phyloP scores from a whole-genome alignment of 2,329 filamentous ascomycete species.

The Botryotinia globosa region DNA sequence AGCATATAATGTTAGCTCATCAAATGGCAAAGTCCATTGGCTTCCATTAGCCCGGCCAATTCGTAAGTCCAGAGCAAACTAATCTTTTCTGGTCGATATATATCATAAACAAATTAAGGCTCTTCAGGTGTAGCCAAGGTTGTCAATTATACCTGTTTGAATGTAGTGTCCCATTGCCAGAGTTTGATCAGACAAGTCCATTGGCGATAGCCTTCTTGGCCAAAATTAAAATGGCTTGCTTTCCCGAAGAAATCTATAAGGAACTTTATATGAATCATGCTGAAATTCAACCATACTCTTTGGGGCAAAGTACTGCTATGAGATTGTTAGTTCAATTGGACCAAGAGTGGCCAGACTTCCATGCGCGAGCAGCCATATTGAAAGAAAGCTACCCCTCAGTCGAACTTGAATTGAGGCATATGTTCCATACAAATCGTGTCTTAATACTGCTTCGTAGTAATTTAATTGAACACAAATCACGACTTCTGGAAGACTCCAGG shows the following conservation, averaged over 20 bases:
- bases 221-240: background rate
- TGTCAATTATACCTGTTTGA: background rate
- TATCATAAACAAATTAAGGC: background rate
- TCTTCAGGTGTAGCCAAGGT: background rate
- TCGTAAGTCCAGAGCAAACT: background rate
- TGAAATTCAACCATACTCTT: background rate
- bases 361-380: background rate
- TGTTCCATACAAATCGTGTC: background rate
- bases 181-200: background rate
- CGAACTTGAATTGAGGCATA: background rate
- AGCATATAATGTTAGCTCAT: background rate
- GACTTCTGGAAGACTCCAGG: background rate
- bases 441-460: background rate
- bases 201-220: background rate
- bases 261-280: background rate
- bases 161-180: background rate
- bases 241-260: background rate
- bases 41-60: background rate
- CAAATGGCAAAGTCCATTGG: background rate
- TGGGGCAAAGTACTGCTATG: background rate
- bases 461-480: background rate
- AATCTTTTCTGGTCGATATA: conserved; percentile 4
- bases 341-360: background rate
- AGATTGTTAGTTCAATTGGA: background rate
- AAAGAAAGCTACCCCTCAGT: background rate